Evolutionary conservation across 1,139 yeast genomes (phyloP), one percentile per base, ranked within the genome.

Genomic region (Pichia sp.): DNA sequence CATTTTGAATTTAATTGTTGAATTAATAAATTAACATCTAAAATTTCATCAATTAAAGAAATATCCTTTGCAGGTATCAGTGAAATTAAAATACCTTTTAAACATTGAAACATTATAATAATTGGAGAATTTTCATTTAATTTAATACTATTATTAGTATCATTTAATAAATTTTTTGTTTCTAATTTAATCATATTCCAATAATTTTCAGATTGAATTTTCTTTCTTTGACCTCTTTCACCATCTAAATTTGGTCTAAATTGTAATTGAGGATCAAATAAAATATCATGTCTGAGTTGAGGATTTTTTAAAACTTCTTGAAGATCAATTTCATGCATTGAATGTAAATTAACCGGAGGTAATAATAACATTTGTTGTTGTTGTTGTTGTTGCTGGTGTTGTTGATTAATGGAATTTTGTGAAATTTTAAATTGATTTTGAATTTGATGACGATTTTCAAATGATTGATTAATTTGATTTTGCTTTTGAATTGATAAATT

Each of bases 201-300:
- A 67, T 89, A 88, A 60, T 77, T 81, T 61, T 86, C 95, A 44
- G 89, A 83, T 42, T 83, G 73, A 49, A 76, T 68, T 65, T 83
- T 83, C 73, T 88, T 87, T 53, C 89, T 75, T 57, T 81, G 74
- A 37, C 96, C 96, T 48, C 96, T 72, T 66, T 87, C 96, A 46
- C 96, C 95, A 66, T 89, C 95, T 58, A 88, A 71, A 64, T 90
- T 86, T 39, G 97, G 96, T 58, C 96, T 76, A 66, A 89, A 89
- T 70, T 89, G 96, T 52, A 90, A 74, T 63, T 86, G 88, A 25
- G 97, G 95, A 68, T 90, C 97, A 64, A 90, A 90, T 31, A 88
- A 75, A 51, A 90, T 87, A 63, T 90, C 97, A 65, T 90, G 97
- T 55, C 97, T 78, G 51, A 90, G 73, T 66, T 88, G 96, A 7